Percentiles rank a stretch among this genome's conserved stretches.
phyloP scores from a whole-genome alignment of 306 rosid species.

The Dryas alaskensis region DNA sequence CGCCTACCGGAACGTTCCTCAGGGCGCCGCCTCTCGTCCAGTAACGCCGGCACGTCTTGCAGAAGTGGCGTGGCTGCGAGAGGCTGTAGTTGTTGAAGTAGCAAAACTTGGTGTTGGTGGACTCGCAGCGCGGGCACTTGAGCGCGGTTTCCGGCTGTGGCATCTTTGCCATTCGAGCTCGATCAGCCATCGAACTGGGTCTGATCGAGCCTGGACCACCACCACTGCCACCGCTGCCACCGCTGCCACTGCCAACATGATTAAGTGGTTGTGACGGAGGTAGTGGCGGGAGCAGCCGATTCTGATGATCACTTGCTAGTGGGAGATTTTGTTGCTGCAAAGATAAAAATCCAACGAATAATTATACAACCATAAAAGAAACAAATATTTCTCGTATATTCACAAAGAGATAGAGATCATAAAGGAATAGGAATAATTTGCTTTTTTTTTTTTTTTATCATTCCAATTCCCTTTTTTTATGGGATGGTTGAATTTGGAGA shows the following conservation, averaged over 20 bases:
- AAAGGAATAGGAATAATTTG: constrained; percentile 71
- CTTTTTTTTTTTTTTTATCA: constrained; percentile 42
- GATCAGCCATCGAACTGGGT: constrained; percentile 83
- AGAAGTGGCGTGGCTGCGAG: constrained; percentile 90
- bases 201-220: constrained; percentile 43
- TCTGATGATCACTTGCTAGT: constrained; percentile 22
- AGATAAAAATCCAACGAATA: constrained; percentile 11
- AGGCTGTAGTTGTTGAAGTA: constrained; percentile 86
- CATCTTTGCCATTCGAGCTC: constrained; percentile 71
- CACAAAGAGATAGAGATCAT: constrained; percentile 50
- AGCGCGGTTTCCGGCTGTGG: constrained; percentile 77
- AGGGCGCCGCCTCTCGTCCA: constrained; percentile 94
- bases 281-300: constrained; percentile 37
- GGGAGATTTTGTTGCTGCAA: constrained; percentile 57
- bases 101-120: constrained; percentile 86
- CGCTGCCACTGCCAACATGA: constrained; percentile 22
- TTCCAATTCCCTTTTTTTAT: background rate
- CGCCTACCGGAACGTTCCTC: constrained; percentile 87
- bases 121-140: constrained; percentile 93
- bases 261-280: constrained; percentile 31
- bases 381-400: constrained; percentile 61
- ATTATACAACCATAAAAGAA: constrained; percentile 16
- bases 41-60: constrained; percentile 89
- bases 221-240: constrained; percentile 19
- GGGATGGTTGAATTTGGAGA: constrained; percentile 36